Base-by-base conservation (phyloP, 179 eudicot species). In the Carnegiea gigantea region DNA sequence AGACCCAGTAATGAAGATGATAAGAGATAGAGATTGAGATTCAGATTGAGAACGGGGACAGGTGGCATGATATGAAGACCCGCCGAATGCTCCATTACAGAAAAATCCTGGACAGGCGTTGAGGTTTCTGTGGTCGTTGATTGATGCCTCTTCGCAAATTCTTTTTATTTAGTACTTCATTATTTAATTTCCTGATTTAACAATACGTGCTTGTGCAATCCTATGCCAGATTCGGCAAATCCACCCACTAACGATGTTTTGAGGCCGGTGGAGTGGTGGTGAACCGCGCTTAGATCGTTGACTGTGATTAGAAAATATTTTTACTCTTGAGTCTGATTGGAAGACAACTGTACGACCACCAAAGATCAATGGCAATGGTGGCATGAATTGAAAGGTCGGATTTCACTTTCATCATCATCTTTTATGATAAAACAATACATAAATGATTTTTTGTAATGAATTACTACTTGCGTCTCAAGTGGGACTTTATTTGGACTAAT, bases 61-160 rank as follows among this genome's bases (percentile, higher is more conserved):
- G 44, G 46, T 70, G 73, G 73, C 73, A 70, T 14, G 43, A 67
- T 17, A 36, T 9, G 73, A 30, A 70, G 46, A 36, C 44, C 21
- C 73, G 33, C 73, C 73, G 73, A 30, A 36, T 70, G 13, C 73
- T 70, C 73, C 73, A 70, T 36, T 70, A 36, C 43, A 70, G 44
- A 70, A 70, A 70, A 62, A 70, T 6, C 73, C 14, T 68, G 26
- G 73, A 68, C 73, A 68, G 43, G 73, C 70, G 70, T 67, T 67
- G 40, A 28, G n/a, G 72, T 67, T 26, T 26, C 72, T 26, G 40
- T 67, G 72, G 72, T 67, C 44, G 44, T 40, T 40, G 44, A 40
- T 40, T 9, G 28, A 23, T 62, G 68, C 68, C 30, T 62, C 23
- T 14, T 28, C 4, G 18, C 30, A n/a, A 62, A 30, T 28, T 68